These are phyloP conservation scores for Apium graveolens DNA, from an alignment of 129 eudicot species.

Conservation along the genomic window DNA sequence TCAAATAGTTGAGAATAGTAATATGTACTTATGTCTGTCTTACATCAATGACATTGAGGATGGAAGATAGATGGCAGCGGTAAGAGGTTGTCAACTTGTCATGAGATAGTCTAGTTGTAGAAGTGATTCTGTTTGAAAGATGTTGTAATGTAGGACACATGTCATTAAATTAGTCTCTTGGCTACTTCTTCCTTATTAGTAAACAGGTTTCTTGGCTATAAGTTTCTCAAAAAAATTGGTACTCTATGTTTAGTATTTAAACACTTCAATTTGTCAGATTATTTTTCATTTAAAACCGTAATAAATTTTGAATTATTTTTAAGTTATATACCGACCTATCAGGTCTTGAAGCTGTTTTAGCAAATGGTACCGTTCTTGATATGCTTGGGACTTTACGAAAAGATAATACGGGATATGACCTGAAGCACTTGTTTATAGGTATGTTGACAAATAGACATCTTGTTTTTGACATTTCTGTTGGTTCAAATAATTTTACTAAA, in stretches of 20 bases:
- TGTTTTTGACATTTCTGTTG: conserved; percentile 14
- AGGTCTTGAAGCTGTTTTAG: conserved; percentile 97
- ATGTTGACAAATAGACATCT: conserved; percentile 13
- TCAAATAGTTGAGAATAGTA: neutral
- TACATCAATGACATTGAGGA: neutral
- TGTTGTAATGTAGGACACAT: neutral
- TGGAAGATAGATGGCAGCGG: neutral
- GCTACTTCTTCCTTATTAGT: neutral
- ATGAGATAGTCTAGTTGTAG: neutral
- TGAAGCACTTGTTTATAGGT: conserved; percentile 98
- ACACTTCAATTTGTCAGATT: neutral
- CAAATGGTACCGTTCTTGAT: conserved; percentile 87
- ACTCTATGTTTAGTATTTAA: neutral
- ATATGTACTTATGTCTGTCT: neutral
- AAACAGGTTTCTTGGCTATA: neutral
- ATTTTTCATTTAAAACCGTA: neutral
- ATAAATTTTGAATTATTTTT: neutral
- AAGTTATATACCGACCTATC: conserved; percentile 12
- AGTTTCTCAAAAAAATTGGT: neutral
- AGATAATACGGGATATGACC: conserved; percentile 98
- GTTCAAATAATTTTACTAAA: conserved; percentile 2
- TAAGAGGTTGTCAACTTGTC: neutral
- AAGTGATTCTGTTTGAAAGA: neutral
- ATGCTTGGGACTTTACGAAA: conserved; percentile 95
- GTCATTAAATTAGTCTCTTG: neutral